Base-by-base conservation (phyloP, 2,329 filamentous ascomycete genomes). In the Penicillium sp. region DNA sequence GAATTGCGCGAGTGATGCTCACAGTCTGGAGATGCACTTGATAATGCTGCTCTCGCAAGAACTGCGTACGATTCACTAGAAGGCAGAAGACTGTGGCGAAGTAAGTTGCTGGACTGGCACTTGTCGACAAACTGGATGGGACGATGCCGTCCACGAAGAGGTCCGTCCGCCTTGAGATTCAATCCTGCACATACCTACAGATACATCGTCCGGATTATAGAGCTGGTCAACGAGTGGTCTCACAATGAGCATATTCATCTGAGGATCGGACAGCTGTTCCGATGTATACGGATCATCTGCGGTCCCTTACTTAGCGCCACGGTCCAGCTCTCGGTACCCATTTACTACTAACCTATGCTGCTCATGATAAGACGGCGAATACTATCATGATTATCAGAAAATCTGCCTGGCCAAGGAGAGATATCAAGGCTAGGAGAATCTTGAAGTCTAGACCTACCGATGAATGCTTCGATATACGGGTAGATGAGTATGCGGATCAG, bases 381-480 rank as follows among this genome's bases (percentile, higher is more conserved):
- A 4, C 39, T 42, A 33, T 27, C 26, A 24, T 6, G 8, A 13
- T 7, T 5, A 42, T 42, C 27, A 42, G 39, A 12, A 9, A 8
- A 9, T 8, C 27, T 42, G 13, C 4, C 29, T 3, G 3, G 28
- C 11, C 39, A 33, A n/a, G 11, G 11, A 5, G 29, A 32, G 29
- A 33, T 32, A 18, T 24, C 3, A 42, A 28, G 9, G 5, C 38
- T 13, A n/a, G 12, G n/a, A 32, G 3, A 13, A 24, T 32, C 39
- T 40, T 26, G 9, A 13, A 6, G n/a, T 28, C 2, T 37, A 12
- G 38, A 42, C 39, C 32, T 28, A 42, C 39, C 39, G 39, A 32
- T 42, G 39, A 28, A 42, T 42, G 12, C n/a, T 42, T 27, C 26
- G 39, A 13, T 42, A 42, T 27, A 42, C 39, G 29, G 39, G 39